These are phyloP conservation scores for Hamamelis virginiana DNA, from an alignment of 164 flowering plant species.

Conservation along the genomic window DNA sequence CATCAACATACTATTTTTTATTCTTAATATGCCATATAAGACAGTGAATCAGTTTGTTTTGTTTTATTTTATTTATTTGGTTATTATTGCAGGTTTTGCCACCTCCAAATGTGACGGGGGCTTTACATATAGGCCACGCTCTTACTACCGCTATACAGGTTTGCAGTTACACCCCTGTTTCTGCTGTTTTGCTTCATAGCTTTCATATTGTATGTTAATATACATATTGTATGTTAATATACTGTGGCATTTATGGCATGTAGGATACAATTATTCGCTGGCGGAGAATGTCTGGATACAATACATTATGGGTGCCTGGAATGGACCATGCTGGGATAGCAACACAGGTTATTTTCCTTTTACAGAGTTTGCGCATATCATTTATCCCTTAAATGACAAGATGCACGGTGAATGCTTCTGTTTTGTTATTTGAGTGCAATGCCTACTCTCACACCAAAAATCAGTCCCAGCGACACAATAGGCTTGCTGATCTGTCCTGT, in stretches of 20 bases:
- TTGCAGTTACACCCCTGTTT: background rate
- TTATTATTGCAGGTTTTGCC: constrained; percentile 68
- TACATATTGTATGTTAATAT: background rate
- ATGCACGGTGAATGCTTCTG: background rate
- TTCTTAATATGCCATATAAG: background rate
- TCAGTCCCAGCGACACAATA: background rate
- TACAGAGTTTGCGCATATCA: background rate
- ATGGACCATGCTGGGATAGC: constrained; percentile 99
- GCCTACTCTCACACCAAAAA: background rate
- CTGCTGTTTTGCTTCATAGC: background rate
- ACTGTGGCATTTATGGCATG: background rate
- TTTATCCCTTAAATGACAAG: background rate
- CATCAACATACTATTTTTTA: background rate
- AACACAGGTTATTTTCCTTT: constrained; percentile 60
- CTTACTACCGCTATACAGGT: constrained; percentile 95
- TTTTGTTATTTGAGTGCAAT: background rate
- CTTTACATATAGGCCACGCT: constrained; percentile 96
- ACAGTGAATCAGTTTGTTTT: background rate
- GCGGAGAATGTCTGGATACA: constrained; percentile 92
- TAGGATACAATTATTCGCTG: constrained; percentile 96
- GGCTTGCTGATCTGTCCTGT: background rate
- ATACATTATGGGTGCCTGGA: constrained; percentile 96
- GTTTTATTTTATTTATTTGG: background rate
- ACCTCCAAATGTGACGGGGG: constrained; percentile 99
- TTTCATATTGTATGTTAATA: background rate